Percentiles rank a stretch among this genome's conserved stretches.
phyloP scores from a whole-genome alignment of 495 filamentous ascomycete genomes.

The Staphylotrichum tortipilum region DNA sequence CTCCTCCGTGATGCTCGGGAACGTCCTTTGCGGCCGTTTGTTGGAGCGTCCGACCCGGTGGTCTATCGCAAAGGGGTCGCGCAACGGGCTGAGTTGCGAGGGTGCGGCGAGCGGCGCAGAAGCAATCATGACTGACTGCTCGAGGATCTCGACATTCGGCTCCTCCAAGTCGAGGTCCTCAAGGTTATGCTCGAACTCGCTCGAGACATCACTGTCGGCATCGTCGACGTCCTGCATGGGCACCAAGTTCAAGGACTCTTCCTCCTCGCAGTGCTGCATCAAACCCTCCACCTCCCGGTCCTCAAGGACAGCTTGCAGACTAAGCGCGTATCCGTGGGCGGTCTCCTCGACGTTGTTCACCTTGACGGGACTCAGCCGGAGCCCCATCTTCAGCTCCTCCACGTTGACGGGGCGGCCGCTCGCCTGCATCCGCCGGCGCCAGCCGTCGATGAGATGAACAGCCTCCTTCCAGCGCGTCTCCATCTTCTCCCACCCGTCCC shows the following conservation, averaged over 20 bases:
- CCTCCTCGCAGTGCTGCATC: slow-evolving; percentile 12
- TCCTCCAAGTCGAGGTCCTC: slow-evolving; percentile 42
- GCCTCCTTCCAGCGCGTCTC: slow-evolving; percentile 84
- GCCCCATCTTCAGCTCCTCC: slow-evolving; percentile 70
- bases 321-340: slow-evolving; percentile 25
- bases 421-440: slow-evolving; percentile 74
- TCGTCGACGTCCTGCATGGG: slow-evolving; percentile 1
- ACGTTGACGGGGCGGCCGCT: slow-evolving; percentile 73
- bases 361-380: slow-evolving; percentile 56
- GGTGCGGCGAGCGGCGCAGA: slow-evolving; percentile 28
- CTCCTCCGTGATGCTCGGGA: slow-evolving; percentile 37
- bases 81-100: slow-evolving; percentile 39
- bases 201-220: slow-evolving; percentile 4
- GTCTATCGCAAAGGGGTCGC: slow-evolving; percentile 36
- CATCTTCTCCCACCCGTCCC: slow-evolving; percentile 84
- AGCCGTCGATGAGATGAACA: slow-evolving; percentile 81
- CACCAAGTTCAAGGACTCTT: slow-evolving; percentile 24
- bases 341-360: slow-evolving; percentile 46
- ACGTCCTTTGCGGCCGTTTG: slow-evolving; percentile 27
- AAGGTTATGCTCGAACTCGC: slow-evolving; percentile 30
- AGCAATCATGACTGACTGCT: slow-evolving; percentile 32
- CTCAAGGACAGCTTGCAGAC: slow-evolving; percentile 33
- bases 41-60: slow-evolving; percentile 28
- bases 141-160: slow-evolving; percentile 41
- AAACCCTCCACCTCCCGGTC: slow-evolving; percentile 21